phyloP scores from a whole-genome alignment of 1,284 basidiomycete species.

The Leccinum fuscescens region DNA sequence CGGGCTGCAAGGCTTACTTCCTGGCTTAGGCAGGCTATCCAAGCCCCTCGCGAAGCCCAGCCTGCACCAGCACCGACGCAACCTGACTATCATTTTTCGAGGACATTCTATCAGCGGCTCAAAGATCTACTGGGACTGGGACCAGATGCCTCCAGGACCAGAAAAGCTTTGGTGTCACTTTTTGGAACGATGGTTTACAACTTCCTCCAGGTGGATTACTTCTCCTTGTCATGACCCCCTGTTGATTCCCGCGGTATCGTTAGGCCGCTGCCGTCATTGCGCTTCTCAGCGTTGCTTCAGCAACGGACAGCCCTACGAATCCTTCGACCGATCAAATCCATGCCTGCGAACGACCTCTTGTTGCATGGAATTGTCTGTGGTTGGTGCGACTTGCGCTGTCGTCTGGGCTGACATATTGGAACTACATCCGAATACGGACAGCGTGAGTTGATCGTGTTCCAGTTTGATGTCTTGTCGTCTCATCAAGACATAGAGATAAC shows the following conservation, averaged over 20 bases:
- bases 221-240: not conserved
- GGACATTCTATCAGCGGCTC: conserved; percentile 23
- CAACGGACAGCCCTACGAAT: conserved; percentile 48
- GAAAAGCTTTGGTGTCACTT: conserved; percentile 58
- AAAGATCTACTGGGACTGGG: conserved; percentile 58
- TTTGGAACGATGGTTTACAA: conserved; percentile 55
- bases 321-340: conserved; percentile 54
- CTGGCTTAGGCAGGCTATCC: conserved; percentile 29
- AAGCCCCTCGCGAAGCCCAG: conserved; percentile 16
- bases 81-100: conserved; percentile 6
- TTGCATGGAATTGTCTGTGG: conserved; percentile 72
- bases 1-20: conserved; percentile 16
- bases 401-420: conserved; percentile 57
- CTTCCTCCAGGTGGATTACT: conserved; percentile 50
- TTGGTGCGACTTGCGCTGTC: conserved; percentile 55
- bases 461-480: conserved; percentile 2
- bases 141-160: conserved; percentile 49
- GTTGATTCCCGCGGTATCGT: conserved; percentile 13
- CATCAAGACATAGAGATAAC: conserved; percentile 25
- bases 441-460: conserved; percentile 33
- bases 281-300: conserved; percentile 51
- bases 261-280: conserved; percentile 56
- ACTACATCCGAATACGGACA: conserved; percentile 49
- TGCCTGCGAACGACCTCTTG: conserved; percentile 66
- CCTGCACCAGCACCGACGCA: conserved; percentile 4